A percentile compares a stretch with the other conserved stretches of the same genome.
These are phyloP conservation scores for Beauveria medogensis DNA, from an alignment of 2,329 filamentous ascomycete genomes.

Conservation along the genomic window DNA sequence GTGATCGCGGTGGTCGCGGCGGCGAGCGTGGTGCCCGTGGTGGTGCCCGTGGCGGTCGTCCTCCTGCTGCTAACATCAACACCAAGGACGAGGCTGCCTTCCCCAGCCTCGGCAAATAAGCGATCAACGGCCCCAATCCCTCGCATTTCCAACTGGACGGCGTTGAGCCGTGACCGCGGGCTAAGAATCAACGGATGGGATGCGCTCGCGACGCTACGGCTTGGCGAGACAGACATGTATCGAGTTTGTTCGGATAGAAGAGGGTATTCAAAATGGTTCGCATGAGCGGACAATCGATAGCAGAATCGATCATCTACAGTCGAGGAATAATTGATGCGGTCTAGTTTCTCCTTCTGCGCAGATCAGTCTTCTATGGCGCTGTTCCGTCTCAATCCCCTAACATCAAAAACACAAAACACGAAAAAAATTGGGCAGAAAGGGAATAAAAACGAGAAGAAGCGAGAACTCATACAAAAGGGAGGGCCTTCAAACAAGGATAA, in stretches of 20 bases:
- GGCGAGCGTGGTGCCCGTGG: conserved; percentile 27
- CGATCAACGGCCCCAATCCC: conserved; percentile 12
- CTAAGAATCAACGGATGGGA: not conserved
- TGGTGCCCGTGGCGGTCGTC: conserved; percentile 33
- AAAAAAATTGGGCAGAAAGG: not conserved
- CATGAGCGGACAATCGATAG: not conserved
- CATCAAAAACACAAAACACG: not conserved
- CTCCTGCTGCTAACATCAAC: conserved; percentile 43
- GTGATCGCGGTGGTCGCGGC: conserved; percentile 30
- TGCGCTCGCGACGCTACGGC: not conserved
- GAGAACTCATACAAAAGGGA: not conserved
- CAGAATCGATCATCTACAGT: not conserved
- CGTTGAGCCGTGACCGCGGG: not conserved
- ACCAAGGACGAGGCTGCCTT: conserved; percentile 50
- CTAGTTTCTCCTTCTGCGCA: not conserved
- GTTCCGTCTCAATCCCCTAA: not conserved
- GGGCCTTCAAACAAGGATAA: not conserved
- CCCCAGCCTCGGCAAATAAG: conserved; percentile 51
- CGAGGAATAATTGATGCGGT: not conserved
- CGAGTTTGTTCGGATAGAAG: conserved; percentile 4
- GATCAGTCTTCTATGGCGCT: not conserved
- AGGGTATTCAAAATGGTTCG: not conserved
- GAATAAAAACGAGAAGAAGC: not conserved
- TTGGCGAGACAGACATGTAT: not conserved
- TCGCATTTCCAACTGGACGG: not conserved